These are phyloP conservation scores for Cystobasidium tubakii DNA, from an alignment of 768 basidiomycete genomes.

Conservation along the genomic window DNA sequence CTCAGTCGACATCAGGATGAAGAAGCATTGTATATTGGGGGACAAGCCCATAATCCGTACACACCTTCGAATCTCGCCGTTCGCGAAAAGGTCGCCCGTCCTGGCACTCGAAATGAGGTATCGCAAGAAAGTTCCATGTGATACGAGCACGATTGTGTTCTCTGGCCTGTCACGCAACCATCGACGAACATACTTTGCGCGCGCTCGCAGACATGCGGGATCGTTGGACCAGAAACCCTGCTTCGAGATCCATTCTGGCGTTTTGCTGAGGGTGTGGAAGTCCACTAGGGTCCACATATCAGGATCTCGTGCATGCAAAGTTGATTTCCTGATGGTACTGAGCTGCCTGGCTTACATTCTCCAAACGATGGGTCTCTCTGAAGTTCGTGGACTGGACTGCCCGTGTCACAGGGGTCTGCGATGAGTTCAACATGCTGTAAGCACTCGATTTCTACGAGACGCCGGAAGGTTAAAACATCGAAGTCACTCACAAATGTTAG, in stretches of 20 bases:
- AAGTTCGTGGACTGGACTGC: background rate
- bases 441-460: no score
- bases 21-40: no score
- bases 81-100: background rate
- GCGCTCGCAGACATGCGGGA: slow-evolving; percentile 3
- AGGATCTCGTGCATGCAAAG: background rate
- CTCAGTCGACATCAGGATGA: background rate
- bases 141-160: slow-evolving; percentile 1
- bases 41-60: background rate
- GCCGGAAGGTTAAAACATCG: no score
- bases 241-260: slow-evolving; percentile 5
- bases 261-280: background rate
- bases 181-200: slow-evolving; percentile 17
- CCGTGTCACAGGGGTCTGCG: slow-evolving; percentile 21
- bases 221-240: slow-evolving; percentile 18
- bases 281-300: background rate
- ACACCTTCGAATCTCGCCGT: slow-evolving; percentile 22
- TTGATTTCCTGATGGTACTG: no score
- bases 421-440: background rate
- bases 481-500: background rate
- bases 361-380: background rate
- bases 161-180: slow-evolving; percentile 14
- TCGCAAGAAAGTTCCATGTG: slow-evolving; percentile 29
- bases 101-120: background rate
- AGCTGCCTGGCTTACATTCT: background rate